Percentiles rank a stretch among this genome's conserved stretches.
These are phyloP conservation scores for carrot (Daucus carota) DNA, from an alignment of 129 eudicot species.

Conservation along the genomic window DH1_v3.0 NC_030383.2:41401501-41402000, in stretches of 20 bases:
- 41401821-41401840: slow-evolving; percentile 11
- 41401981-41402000: neutral
- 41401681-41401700: neutral
- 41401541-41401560: neutral
- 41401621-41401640: neutral
- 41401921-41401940: neutral
- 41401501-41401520: slow-evolving; percentile 9
- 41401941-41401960: no score
- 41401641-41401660: neutral
- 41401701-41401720: neutral
- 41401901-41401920: neutral
- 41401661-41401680: slow-evolving; percentile 6
- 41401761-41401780: slow-evolving; percentile 10
- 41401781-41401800: neutral
- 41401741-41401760: slow-evolving; percentile 15
- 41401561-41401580: neutral
- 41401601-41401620: neutral
- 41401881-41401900: neutral
- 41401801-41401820: slow-evolving; percentile 18
- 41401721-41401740: neutral
- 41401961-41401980: no score
- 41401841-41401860: neutral
- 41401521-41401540: neutral
- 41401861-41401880: neutral
- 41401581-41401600: neutral